Evolutionary conservation across 1,284 basidiomycete genomes (phyloP), one percentile per base, ranked within the genome.

Genomic region (Papiliotrema nemorosa): DNA sequence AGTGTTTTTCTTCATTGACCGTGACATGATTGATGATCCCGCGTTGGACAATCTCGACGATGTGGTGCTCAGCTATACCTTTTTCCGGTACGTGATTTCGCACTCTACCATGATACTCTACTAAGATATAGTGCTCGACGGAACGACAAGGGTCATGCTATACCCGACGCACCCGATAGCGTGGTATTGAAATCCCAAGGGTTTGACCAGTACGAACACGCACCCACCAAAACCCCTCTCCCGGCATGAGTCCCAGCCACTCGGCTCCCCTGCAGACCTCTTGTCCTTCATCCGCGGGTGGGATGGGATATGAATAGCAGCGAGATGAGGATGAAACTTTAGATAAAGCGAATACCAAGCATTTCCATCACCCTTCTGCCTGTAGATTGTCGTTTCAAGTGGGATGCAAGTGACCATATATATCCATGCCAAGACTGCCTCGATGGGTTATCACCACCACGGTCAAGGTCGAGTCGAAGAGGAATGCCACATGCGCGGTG

Each of bases 1-100:
- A 16, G 81, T 99, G 25, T 83, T 98, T 57, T 99, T 98, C 80
- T 99, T 99, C 78, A 94, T 98, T 60, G 96, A 99, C 78, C 86
- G 88, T 54, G 96, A 98, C 67, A 84, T 97, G 52, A 78, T 94
- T 38, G 92, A 97, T 46, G 96, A 98, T 63, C 90, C 90, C 2
- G 76, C 83, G 3, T 88, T 92, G 72, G 81, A 84, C 59, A 84
- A 86, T 55, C 81, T 99, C 2, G 85, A 93, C 62, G 90, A 97
- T 66, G 82, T 98, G 10, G 90, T 98, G 0, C 73, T 98, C 48
- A 92, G 87, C 40, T 99, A 98, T 74, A 98, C 96, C 0, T 98
- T 99, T 78, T 99, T 98, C 82, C 82, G 83, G 90, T 90, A 56
- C 55, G 82, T 70, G 33, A 36, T 24, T 45, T 33, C 20, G 43